Evolutionary conservation across 768 basidiomycete genomes (phyloP).

Genomic region (Hygrophorus pudorinus): DNA sequence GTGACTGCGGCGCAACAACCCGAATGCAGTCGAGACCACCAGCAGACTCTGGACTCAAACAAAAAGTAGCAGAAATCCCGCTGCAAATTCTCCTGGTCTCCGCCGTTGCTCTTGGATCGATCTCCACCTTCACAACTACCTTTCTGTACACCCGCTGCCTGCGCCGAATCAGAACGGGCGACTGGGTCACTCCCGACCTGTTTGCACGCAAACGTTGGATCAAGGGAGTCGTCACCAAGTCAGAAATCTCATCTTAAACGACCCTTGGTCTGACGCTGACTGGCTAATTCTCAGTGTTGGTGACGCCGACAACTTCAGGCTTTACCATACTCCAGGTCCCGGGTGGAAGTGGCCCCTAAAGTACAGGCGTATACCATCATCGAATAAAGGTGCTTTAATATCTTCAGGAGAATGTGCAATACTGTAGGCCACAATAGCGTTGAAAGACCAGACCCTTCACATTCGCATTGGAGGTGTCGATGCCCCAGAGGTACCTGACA

Average conservation of each 20-base stretch:
- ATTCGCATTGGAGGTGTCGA: slow-evolving; percentile 88
- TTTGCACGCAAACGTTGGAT: slow-evolving; percentile 56
- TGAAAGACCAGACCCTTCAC: slow-evolving; percentile 75
- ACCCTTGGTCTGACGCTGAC: not conserved
- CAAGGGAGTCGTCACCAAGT: slow-evolving; percentile 77
- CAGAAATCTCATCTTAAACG: slow-evolving; percentile 11
- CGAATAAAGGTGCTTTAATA: slow-evolving; percentile 38
- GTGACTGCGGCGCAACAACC: no score
- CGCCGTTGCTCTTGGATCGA: no score
- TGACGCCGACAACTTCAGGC: slow-evolving; percentile 79
- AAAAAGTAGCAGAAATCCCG: no score
- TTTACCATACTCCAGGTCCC: slow-evolving; percentile 78
- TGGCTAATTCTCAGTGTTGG: slow-evolving; percentile 45
- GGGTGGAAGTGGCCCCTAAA: slow-evolving; percentile 71
- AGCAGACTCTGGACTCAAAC: no score
- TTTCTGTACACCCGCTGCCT: no score
- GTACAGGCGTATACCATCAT: slow-evolving; percentile 51
- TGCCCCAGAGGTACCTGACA: slow-evolving; percentile 84
- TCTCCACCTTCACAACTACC: no score
- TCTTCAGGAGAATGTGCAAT: not conserved
- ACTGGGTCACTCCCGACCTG: slow-evolving; percentile 60
- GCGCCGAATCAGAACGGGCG: slow-evolving; percentile 55
- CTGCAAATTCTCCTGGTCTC: no score
- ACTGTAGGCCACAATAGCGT: slow-evolving; percentile 30
- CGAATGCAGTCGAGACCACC: no score